Conservation (phyloP, 805 yeast species). For the Suhomyces faveliae region DNA sequence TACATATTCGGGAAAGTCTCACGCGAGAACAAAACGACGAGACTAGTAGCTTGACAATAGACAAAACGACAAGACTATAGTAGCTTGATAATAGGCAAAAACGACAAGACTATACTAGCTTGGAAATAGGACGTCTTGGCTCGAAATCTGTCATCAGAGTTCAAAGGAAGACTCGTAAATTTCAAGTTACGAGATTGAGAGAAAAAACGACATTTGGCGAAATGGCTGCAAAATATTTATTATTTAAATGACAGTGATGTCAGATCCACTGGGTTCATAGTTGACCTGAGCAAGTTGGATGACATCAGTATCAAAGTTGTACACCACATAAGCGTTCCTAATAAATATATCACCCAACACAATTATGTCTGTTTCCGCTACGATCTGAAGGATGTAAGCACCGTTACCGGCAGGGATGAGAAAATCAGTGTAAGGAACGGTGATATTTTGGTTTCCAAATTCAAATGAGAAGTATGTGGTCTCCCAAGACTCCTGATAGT, state of each 20-base stretch:
- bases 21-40: too few relatives aligned
- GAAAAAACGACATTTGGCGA: too few relatives aligned
- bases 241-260: neutral
- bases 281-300: slow-evolving; percentile 24
- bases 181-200: too few relatives aligned
- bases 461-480: neutral
- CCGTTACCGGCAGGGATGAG: neutral
- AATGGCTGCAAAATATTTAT: too few relatives aligned
- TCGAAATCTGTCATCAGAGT: too few relatives aligned
- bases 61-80: too few relatives aligned
- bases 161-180: too few relatives aligned
- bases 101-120: too few relatives aligned
- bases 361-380: neutral
- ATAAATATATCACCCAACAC: slow-evolving; percentile 28
- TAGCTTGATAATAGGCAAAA: too few relatives aligned
- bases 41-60: too few relatives aligned
- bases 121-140: too few relatives aligned
- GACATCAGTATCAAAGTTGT: slow-evolving; percentile 23
- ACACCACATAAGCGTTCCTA: slow-evolving; percentile 24
- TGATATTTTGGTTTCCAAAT: neutral
- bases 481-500: neutral
- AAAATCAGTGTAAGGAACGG: neutral
- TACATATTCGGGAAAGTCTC: too few relatives aligned
- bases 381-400: neutral
- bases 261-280: neutral